These are phyloP conservation scores for Pyrenula aspistea DNA, from an alignment of 495 filamentous ascomycete genomes.

Conservation along the genomic window DNA sequence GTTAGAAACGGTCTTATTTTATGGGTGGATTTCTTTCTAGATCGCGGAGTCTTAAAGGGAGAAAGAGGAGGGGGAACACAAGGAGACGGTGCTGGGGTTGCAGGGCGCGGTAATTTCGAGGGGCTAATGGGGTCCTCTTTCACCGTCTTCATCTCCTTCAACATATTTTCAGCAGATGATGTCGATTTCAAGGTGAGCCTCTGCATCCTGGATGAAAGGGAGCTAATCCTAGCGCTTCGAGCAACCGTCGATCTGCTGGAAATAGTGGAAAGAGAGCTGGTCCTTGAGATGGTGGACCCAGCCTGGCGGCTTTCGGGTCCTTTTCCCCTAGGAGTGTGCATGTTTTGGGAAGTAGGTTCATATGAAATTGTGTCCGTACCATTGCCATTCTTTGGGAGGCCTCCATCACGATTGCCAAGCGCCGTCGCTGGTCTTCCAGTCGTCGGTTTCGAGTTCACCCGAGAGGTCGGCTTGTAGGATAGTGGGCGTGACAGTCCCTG, in stretches of 20 bases:
- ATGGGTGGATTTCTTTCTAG: slow-evolving; percentile 12
- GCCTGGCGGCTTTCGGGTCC: background rate
- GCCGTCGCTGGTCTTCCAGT: slow-evolving; percentile 46
- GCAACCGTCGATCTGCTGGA: slow-evolving; percentile 3
- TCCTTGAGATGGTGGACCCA: background rate
- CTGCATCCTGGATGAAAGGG: slow-evolving; percentile 5
- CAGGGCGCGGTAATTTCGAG: slow-evolving; percentile 7
- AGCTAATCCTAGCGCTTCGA: slow-evolving; percentile 2
- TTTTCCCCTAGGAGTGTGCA: background rate
- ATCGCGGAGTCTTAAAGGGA: background rate
- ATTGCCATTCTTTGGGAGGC: slow-evolving; percentile 34
- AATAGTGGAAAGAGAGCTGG: slow-evolving; percentile 1
- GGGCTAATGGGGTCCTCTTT: slow-evolving; percentile 9
- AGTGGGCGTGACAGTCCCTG: slow-evolving; percentile 30
- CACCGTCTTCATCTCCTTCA: too few species aligned
- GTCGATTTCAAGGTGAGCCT: slow-evolving; percentile 3
- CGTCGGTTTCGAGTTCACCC: slow-evolving; percentile 29
- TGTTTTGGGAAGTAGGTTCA: slow-evolving; percentile 10
- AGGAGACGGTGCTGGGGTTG: slow-evolving; percentile 15
- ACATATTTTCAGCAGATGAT: background rate
- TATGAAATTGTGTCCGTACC: slow-evolving; percentile 50
- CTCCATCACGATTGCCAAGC: slow-evolving; percentile 42
- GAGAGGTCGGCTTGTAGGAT: slow-evolving; percentile 27
- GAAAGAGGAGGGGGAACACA: slow-evolving; percentile 21
- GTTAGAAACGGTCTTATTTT: slow-evolving; percentile 45